Conservation (phyloP, 2,329 filamentous ascomycete species). For the Colletotrichum zoysiae region DNA sequence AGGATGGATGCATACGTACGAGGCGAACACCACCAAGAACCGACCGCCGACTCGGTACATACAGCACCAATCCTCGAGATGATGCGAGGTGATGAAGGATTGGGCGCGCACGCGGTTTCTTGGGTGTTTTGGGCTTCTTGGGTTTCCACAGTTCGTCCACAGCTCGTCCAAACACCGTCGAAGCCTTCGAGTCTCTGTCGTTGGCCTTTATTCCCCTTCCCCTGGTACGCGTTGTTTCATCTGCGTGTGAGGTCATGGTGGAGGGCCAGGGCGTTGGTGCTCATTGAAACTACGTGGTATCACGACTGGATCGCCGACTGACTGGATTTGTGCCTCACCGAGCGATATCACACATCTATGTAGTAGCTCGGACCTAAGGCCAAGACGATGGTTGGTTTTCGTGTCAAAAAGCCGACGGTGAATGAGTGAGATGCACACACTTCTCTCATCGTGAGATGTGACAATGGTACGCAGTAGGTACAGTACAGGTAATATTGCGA, state of each 20-base stretch:
- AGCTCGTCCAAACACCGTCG: not conserved
- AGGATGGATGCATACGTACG: slow-evolving; percentile 7
- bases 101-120: not conserved
- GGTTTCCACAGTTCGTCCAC: not conserved
- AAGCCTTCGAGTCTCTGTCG: not conserved
- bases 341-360: not conserved
- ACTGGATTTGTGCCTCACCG: slow-evolving; percentile 32
- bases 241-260: slow-evolving; percentile 41
- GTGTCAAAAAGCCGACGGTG: not conserved
- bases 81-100: too few relatives aligned
- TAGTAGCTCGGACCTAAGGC: not conserved
- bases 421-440: not conserved
- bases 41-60: not conserved
- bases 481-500: too few relatives aligned
- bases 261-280: slow-evolving; percentile 28
- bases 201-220: slow-evolving; percentile 13
- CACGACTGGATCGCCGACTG: slow-evolving; percentile 1
- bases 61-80: not conserved
- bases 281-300: slow-evolving; percentile 3
- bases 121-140: not conserved
- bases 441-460: not conserved
- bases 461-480: not conserved
- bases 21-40: not conserved
- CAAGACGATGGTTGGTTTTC: not conserved
- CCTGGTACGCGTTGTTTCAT: slow-evolving; percentile 34